Evolutionary conservation across 1,284 basidiomycete species (phyloP).

Genomic region (Rhodotorula mucilaginosa): DNA sequence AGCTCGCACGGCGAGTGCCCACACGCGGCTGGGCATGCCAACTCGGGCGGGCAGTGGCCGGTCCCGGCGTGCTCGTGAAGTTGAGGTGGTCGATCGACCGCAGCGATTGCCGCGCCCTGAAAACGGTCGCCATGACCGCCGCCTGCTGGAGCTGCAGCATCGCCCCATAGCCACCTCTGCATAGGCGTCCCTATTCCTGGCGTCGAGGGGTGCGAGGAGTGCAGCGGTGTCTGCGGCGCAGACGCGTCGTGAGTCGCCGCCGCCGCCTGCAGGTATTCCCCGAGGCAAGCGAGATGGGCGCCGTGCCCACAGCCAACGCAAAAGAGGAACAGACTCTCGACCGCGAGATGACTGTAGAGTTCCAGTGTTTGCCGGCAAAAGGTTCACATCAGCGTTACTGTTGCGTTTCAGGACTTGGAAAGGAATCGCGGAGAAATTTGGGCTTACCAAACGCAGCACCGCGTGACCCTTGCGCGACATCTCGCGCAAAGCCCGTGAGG

Average conservation of each 20-base stretch:
- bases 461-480: constrained; percentile 18
- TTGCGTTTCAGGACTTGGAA: too few relatives aligned
- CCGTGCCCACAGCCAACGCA: constrained; percentile 39
- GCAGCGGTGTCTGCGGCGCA: constrained; percentile 14
- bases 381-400: too few relatives aligned
- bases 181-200: constrained; percentile 33
- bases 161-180: constrained; percentile 33
- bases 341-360: constrained; percentile 26
- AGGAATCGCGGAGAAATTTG: not conserved
- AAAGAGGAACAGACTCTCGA: constrained; percentile 25
- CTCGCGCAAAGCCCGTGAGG: constrained; percentile 27
- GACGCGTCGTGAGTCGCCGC: not conserved
- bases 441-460: constrained; percentile 37
- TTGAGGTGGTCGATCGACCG: not conserved
- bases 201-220: constrained; percentile 35
- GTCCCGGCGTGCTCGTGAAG: not conserved
- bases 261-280: constrained; percentile 13
- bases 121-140: not conserved
- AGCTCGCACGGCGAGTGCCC: constrained; percentile 25
- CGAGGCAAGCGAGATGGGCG: constrained; percentile 31
- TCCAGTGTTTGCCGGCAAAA: too few relatives aligned
- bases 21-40: constrained; percentile 32
- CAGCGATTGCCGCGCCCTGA: not conserved
- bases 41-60: not conserved
- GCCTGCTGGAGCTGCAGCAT: not conserved